Base-by-base conservation (phyloP, 495 filamentous ascomycete species). In the Sporormia fimetaria region DNA sequence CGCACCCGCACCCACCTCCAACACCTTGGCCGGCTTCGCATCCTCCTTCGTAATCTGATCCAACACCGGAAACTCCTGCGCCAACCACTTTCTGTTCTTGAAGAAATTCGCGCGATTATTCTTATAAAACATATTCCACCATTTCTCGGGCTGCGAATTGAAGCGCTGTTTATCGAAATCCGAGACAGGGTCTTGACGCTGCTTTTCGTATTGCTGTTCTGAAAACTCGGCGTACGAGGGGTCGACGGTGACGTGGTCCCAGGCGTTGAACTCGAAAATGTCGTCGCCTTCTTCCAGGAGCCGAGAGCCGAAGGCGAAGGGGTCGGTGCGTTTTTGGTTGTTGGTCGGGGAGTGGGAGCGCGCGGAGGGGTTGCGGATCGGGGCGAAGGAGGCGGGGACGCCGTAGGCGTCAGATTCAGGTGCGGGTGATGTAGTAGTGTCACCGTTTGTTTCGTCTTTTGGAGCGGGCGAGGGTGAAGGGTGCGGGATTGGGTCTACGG, bases 101-200 rank as follows among this genome's bases (percentile, higher is more conserved):
- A 98, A 98, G 66, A 98, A 98, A 58, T 95, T 94, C 38, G 75
- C 70, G 4, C 78, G 81, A 63, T 98, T 95, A 62, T 94, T 87
- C 58, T 81, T 80, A 66, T 98, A 98, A 66, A 98, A 98, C 28
- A 76, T 67, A 54, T 96, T 84, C 88, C 88, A 96, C 82, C 85
- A 95, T 60, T 83, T 93, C 7, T 79, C 85, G 3, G 90, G 90
- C 42, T 90, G 75, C 21, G 65, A 62, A 60, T 94, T 95, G 73
- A 95, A 94, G 37, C 83, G 46, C 28, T 73, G 67, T 52, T 80
- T 80, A 61, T 96, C 87, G 63, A 84, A 94, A 21, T 88, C 83
- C 9, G 76, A 82, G 20, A 90, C 88, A 24, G 84, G 88, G 33
- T 78, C 66, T 49, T 75, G 72, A 39, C 86, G 75, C 67, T 98